Base-by-base conservation (phyloP, 1,284 basidiomycete species). In the Megacollybia platyphylla region DNA sequence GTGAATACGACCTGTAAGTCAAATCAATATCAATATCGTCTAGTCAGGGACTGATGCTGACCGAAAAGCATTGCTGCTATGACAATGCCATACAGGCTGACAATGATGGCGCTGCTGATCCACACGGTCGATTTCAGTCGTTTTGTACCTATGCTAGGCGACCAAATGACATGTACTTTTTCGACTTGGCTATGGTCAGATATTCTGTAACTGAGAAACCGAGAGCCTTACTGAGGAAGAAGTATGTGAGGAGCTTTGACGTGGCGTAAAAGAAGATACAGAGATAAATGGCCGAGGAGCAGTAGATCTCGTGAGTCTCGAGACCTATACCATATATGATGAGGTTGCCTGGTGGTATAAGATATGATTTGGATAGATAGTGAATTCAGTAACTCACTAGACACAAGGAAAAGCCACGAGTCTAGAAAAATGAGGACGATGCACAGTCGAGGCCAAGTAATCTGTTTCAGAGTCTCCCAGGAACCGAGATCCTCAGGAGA, bases 151-250 rank as follows among this genome's bases (percentile, higher is more conserved):
- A 51, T 49, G 11, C 42, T 53, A 7, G 53, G 51, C 6, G 55
- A 52, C 59, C 61, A 63, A 4, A 63, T 59, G 32, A 61, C 54
- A 41, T 62, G 60, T 13, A 62, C 58, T 39, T 59, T 61, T 41
- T 63, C 60, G 15, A 58, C 60, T 61, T 11, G 18, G 18, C 18
- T 10, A 24, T 9, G 18, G 36, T 24, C 11, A 24, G 15, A 20
- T 8, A 38, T 38, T 38, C 10, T 15, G n/a, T 13, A 10, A 5
- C 10, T 3, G 1, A 17, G 13, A 20, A 11, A 38, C 5, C 36
- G 18, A 15, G 11, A n/a, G 5, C 10, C 36, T 24, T 13, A 38
- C 36, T 24, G 20, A 38, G 36, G 18, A 38, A 38, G n/a, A 18
- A 11, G 13, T 47, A 49, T 7, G 50, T 55, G 15, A 61, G 53